Percentiles rank a stretch among this genome's conserved stretches.
These are phyloP conservation scores for Macrophomina tecta DNA, from an alignment of 2,329 filamentous ascomycete genomes.

Conservation along the genomic window DNA sequence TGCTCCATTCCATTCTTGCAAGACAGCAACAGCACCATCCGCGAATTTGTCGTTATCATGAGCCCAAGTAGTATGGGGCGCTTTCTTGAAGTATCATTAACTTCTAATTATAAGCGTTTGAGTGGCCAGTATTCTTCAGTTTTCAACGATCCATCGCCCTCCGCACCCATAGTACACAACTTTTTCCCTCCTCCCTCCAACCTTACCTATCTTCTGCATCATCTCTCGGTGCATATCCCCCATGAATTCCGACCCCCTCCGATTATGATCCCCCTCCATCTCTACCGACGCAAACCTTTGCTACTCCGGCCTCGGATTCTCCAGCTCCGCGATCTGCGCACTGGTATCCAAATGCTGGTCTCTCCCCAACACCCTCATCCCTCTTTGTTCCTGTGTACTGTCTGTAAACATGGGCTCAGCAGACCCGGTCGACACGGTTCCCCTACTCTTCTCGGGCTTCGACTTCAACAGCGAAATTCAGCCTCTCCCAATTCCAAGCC, in stretches of 20 bases:
- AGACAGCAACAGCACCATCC: too few relatives aligned
- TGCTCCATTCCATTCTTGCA: too few relatives aligned
- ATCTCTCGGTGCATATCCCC: background rate
- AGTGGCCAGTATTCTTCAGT: too few relatives aligned
- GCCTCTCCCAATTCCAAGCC: background rate
- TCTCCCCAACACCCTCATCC: background rate
- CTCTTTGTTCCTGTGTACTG: background rate
- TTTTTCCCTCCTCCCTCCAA: background rate
- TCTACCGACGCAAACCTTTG: background rate
- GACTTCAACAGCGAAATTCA: background rate
- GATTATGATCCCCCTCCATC: background rate
- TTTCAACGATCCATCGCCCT: too few relatives aligned
- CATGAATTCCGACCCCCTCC: slow-evolving; percentile 5
- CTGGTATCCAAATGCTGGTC: background rate
- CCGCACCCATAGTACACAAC: too few relatives aligned
- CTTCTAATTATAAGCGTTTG: too few relatives aligned
- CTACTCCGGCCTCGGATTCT: slow-evolving; percentile 1
- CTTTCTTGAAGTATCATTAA: too few relatives aligned
- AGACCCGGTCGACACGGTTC: background rate
- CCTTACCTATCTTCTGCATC: background rate
- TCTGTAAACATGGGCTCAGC: slow-evolving; percentile 1
- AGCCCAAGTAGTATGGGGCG: too few relatives aligned
- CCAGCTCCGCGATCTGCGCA: background rate
- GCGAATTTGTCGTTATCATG: too few relatives aligned
- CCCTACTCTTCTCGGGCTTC: background rate